These are phyloP conservation scores for Cutaneotrichosporon sp. DNA, from an alignment of 1,284 basidiomycete genomes.

Conservation along the genomic window DNA sequence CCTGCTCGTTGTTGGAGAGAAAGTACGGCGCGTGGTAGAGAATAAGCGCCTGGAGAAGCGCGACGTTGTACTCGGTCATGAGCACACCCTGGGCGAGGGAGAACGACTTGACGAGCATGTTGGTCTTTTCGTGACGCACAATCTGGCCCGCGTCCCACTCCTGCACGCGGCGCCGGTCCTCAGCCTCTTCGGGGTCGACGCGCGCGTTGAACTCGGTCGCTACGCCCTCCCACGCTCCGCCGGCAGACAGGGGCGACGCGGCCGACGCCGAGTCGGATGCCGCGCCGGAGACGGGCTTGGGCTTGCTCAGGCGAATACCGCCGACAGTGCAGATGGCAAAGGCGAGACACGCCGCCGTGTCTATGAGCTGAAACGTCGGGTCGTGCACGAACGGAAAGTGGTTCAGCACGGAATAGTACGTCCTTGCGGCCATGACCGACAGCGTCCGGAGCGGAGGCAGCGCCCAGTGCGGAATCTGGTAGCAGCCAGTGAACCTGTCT, in stretches of 20 bases:
- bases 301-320: conserved; percentile 26
- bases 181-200: conserved; percentile 13
- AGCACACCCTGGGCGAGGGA: conserved; percentile 42
- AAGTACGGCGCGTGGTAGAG: conserved; percentile 49
- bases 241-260: conserved; percentile 3
- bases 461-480: conserved; percentile 50
- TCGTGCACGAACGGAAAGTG: conserved; percentile 49
- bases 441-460: conserved; percentile 47
- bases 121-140: conserved; percentile 48
- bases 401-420: conserved; percentile 46
- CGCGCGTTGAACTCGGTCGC: conserved; percentile 11
- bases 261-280: not conserved
- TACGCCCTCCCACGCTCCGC: conserved; percentile 11
- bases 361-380: conserved; percentile 48
- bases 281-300: not conserved
- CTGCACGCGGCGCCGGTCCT: conserved; percentile 22
- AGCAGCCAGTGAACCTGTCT: conserved; percentile 48
- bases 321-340: conserved; percentile 51
- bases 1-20: conserved; percentile 42
- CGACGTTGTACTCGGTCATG: conserved; percentile 49
- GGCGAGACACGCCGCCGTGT: conserved; percentile 46
- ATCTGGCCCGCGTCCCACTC: conserved; percentile 37
- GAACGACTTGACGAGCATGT: conserved; percentile 50
- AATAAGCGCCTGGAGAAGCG: conserved; percentile 47
- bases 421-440: conserved; percentile 47